A percentile compares a stretch with the other conserved stretches of the same genome.
Conservation (phyloP, 768 basidiomycete species). For the Mrakia blollopis region DNA sequence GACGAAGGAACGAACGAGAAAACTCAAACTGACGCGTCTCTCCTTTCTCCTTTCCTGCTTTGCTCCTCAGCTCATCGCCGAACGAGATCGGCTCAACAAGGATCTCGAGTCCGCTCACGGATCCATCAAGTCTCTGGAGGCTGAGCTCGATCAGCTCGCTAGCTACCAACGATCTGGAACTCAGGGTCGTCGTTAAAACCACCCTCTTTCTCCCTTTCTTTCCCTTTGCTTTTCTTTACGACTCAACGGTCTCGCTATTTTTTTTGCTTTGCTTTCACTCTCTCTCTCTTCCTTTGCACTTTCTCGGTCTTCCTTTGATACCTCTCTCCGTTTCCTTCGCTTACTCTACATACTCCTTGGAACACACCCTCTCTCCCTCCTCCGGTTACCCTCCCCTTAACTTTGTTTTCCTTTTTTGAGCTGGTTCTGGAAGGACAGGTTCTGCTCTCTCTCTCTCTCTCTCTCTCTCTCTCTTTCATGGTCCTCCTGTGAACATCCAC, state of each 20-base stretch:
- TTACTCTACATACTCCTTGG: no score
- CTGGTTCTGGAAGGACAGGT: no score
- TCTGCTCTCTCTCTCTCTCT: no score
- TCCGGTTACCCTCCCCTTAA: no score
- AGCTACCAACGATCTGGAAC: conserved; percentile 29
- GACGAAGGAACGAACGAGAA: neutral
- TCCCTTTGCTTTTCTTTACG: neutral
- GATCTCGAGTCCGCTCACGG: conserved; percentile 66
- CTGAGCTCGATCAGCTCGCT: conserved; percentile 76
- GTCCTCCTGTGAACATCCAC: no score
- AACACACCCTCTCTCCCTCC: no score
- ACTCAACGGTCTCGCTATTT: neutral
- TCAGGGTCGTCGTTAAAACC: conserved; percentile 18
- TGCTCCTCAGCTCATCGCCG: conserved; percentile 75
- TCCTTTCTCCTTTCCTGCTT: neutral
- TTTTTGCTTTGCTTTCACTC: neutral
- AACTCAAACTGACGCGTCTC: neutral
- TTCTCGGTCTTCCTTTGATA: no score
- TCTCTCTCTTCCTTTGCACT: no score
- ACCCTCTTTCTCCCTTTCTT: neutral
- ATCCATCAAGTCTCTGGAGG: conserved; percentile 83
- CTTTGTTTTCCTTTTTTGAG: no score
- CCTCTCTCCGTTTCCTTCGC: no score
- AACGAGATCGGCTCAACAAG: conserved; percentile 98
- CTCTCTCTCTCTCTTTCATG: no score